Conservation (phyloP, 2,329 filamentous ascomycete genomes). For the Leptodontidium sp. region DNA sequence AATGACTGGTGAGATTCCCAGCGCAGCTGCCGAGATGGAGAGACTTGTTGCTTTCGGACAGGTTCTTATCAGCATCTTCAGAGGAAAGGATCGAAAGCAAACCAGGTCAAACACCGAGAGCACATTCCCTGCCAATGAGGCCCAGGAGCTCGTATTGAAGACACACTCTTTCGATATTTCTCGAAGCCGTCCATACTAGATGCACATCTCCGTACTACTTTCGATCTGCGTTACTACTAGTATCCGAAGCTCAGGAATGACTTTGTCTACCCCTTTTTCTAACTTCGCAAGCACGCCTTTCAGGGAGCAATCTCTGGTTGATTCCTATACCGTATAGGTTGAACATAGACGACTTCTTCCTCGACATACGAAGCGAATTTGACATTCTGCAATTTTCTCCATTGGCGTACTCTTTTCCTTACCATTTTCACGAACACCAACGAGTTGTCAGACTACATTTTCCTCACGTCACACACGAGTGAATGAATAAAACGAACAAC, state of each 20-base stretch:
- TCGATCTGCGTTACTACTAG: not conserved
- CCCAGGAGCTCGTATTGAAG: conserved; percentile 57
- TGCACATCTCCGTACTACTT: not conserved
- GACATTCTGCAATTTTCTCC: not conserved
- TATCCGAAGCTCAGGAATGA: not conserved
- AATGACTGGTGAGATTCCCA: not conserved
- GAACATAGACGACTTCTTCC: not conserved
- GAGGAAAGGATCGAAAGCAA: conserved; percentile 8
- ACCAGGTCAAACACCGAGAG: conserved; percentile 20
- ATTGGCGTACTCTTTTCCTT: not conserved
- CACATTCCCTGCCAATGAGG: conserved; percentile 35
- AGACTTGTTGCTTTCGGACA: conserved; percentile 19
- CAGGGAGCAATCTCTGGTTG: not conserved
- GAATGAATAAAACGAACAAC: not conserved
- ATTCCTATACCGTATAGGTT: not conserved
- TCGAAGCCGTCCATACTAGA: conserved; percentile 1
- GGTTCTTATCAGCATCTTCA: conserved; percentile 23
- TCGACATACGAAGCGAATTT: not conserved
- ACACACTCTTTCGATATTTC: conserved; percentile 31
- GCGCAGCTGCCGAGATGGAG: conserved; percentile 21
- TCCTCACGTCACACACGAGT: not conserved
- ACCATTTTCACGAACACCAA: not conserved
- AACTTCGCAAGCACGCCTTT: not conserved
- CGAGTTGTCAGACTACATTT: not conserved
- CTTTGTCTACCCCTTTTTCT: not conserved